Evolutionary conservation across 768 basidiomycete species (phyloP).

Genomic region (Lyophyllum decastes): DNA sequence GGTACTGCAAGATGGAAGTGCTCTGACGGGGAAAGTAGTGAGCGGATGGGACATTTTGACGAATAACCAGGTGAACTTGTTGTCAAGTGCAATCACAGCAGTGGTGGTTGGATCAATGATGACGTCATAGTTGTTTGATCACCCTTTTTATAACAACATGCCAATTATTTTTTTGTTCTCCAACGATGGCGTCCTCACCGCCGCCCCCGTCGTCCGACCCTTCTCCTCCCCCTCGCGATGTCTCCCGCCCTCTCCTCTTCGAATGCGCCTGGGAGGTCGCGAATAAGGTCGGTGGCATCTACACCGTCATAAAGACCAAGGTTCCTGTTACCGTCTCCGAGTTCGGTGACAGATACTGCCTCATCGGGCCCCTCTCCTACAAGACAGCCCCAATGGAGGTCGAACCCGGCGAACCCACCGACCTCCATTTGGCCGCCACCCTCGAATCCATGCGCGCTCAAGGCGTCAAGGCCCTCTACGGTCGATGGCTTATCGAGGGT

Average conservation of each 20-base stretch:
- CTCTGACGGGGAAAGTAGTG: conserved; percentile 35
- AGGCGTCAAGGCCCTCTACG: conserved; percentile 94
- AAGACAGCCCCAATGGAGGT: conserved; percentile 99
- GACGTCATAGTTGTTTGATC: conserved; percentile 13
- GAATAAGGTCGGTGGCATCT: conserved; percentile 99
- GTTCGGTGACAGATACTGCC: conserved; percentile 92
- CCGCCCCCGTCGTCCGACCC: conserved; percentile 28
- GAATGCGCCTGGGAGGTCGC: conserved; percentile 99
- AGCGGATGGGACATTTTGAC: conserved; percentile 71
- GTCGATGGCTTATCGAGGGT: conserved; percentile 98
- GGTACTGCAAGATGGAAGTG: conserved; percentile 60
- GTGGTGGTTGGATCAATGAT: conserved; percentile 29
- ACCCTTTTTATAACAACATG: neutral
- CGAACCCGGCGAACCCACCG: conserved; percentile 86
- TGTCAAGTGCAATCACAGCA: conserved; percentile 40
- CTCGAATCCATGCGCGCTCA: conserved; percentile 84
- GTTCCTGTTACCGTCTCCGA: conserved; percentile 97
- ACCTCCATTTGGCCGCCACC: conserved; percentile 73
- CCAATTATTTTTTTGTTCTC: too few relatives aligned
- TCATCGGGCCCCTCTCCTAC: conserved; percentile 98
- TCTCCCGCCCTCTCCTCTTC: conserved; percentile 81
- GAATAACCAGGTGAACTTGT: conserved; percentile 72
- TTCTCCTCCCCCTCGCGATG: conserved; percentile 55
- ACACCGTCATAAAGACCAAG: conserved; percentile 99
- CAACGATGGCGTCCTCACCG: conserved; percentile 12